Conservation (phyloP, 1,284 basidiomycete genomes). For the Malassezia arunalokei region DNA sequence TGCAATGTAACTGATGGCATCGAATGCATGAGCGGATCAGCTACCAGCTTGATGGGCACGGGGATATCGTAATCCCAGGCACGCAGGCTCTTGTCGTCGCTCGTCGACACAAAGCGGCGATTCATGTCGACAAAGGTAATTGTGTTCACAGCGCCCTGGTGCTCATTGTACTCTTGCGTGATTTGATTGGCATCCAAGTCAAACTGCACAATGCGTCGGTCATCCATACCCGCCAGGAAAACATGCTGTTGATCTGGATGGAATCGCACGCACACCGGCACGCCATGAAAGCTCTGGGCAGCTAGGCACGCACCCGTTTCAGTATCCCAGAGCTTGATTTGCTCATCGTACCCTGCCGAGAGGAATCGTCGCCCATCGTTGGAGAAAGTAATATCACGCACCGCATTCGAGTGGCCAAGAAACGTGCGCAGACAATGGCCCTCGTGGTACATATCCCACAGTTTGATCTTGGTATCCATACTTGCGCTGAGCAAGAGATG, state of each 20-base stretch:
- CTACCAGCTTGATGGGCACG: slow-evolving; percentile 98
- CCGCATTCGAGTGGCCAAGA: slow-evolving; percentile 88
- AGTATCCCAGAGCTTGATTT: slow-evolving; percentile 98
- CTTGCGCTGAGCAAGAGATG: slow-evolving; percentile 85
- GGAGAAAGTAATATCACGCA: slow-evolving; percentile 89
- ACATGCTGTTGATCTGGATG: slow-evolving; percentile 94
- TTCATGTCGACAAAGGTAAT: slow-evolving; percentile 96
- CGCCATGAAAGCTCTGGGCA: slow-evolving; percentile 90
- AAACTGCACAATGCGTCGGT: slow-evolving; percentile 99
- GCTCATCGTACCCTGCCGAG: slow-evolving; percentile 84
- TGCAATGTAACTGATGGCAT: slow-evolving; percentile 95
- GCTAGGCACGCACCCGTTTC: slow-evolving; percentile 91
- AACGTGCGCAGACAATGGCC: slow-evolving; percentile 93
- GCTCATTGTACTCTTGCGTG: slow-evolving; percentile 95
- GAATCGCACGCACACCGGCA: slow-evolving; percentile 85
- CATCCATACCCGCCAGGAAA: slow-evolving; percentile 95
- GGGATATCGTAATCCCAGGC: slow-evolving; percentile 86
- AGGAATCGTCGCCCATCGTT: slow-evolving; percentile 82
- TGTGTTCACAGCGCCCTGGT: slow-evolving; percentile 92
- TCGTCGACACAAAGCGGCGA: slow-evolving; percentile 89
- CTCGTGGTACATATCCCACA: slow-evolving; percentile 97
- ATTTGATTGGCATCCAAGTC: slow-evolving; percentile 86
- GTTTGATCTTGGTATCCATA: slow-evolving; percentile 99
- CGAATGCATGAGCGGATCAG: slow-evolving; percentile 97
- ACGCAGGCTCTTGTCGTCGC: slow-evolving; percentile 97